Evolutionary conservation across 2,329 filamentous ascomycete species (phyloP), one percentile per base, ranked within the genome.

Genomic region (Phymatotrichopsis omnivora): DNA sequence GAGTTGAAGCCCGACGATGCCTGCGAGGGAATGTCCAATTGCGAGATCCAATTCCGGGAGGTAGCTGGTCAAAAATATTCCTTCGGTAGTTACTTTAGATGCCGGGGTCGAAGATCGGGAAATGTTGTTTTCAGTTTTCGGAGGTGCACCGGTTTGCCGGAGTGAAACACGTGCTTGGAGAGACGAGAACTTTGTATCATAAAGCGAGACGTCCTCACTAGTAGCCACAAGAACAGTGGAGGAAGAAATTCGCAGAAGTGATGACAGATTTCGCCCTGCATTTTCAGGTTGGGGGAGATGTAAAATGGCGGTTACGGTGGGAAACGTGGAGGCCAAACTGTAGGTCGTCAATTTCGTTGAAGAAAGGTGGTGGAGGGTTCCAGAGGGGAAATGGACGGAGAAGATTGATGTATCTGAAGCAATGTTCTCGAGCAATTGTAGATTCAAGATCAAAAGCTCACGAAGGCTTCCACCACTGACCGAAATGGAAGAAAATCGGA

Each of bases 161-260:
- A 51, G 42, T 2, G 37, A 20, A 5, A 48, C 43, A n/a, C 37
- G 47, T 12, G 54, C 50, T 42, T 56, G 54, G 14, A 56, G 42
- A 16, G 54, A 56, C 7, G 49, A 48, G 28, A 51, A 56, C 28
- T 49, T 55, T n/a, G 54, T 56, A 16, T 56, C 54, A 40, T 56
- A 56, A 11, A 56, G 45, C 5, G 50, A 51, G 40, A 56, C 40
- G 11, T 51, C 40, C 6, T 51, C 46, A 8, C 41, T 39, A 29
- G 52, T 55, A 20, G 54, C 37, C 16, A 56, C 47, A 20, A 56
- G 47, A 7, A 56, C 52, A 24, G 49, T 51, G 12, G 54, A 49
- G 5, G 49, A 37, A 4, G 53, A 51, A 34, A 56, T 50, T 17
- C 52, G 46, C 12, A 55, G 45, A 6, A 55, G 40, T 12, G 53